A percentile compares a stretch with the other conserved stretches of the same genome.
phyloP scores from a whole-genome alignment of 192 early-diverging fungal species.

The Entomortierella beljakovae region DNA sequence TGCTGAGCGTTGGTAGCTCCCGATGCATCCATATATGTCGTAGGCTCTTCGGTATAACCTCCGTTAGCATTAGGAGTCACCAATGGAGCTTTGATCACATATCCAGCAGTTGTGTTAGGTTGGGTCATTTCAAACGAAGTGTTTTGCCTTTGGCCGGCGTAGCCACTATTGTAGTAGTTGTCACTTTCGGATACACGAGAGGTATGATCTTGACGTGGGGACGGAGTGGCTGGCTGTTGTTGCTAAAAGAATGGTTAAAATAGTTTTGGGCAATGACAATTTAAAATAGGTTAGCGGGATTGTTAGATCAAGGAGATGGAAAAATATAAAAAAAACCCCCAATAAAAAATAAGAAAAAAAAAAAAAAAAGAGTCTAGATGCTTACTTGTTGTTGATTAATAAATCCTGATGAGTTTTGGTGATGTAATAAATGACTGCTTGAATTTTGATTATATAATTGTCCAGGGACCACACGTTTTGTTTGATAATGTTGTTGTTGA shows the following conservation, averaged over 20 bases:
- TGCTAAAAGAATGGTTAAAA: neutral
- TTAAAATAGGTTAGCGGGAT: no score
- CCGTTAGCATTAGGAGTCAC: neutral
- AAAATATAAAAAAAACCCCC: neutral
- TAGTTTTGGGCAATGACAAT: no score
- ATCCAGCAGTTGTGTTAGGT: neutral
- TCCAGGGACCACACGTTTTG: slow-evolving; percentile 3
- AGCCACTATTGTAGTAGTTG: slow-evolving; percentile 31
- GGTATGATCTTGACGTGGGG: slow-evolving; percentile 1
- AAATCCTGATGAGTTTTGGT: slow-evolving; percentile 10
- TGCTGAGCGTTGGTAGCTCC: neutral
- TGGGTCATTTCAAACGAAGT: slow-evolving; percentile 17
- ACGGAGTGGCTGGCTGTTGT: neutral
- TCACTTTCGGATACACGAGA: slow-evolving; percentile 7
- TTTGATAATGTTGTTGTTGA: slow-evolving; percentile 11
- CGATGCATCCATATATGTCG: slow-evolving; percentile 4
- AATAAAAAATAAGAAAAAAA: neutral
- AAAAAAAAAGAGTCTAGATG: neutral
- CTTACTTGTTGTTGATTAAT: slow-evolving; percentile 17
- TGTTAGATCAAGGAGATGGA: neutral
- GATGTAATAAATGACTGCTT: neutral
- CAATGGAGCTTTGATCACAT: neutral
- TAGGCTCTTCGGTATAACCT: slow-evolving; percentile 28
- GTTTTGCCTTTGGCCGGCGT: slow-evolving; percentile 23
- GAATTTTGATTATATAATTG: slow-evolving; percentile 2